Evolutionary conservation across 2,329 filamentous ascomycete genomes (phyloP).

Genomic region (Rugonectria rugulosa): DNA sequence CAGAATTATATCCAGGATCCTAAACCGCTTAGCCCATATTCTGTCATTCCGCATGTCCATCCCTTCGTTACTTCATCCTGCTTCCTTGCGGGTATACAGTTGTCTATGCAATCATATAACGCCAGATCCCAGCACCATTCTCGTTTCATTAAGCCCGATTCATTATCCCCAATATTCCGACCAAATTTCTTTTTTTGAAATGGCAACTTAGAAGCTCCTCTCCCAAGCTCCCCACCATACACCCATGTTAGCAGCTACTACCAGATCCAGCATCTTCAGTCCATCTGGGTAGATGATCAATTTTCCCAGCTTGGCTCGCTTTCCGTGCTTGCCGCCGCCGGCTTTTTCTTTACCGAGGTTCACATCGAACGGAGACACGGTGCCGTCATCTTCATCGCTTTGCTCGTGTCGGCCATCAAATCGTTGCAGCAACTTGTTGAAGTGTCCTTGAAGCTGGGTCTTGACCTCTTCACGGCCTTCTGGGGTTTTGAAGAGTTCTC

Average conservation of each 20-base stretch:
- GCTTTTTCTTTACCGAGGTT: conserved; percentile 83
- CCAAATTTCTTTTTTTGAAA: background rate
- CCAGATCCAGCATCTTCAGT: conserved; percentile 91
- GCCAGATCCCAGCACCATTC: conserved; percentile 19
- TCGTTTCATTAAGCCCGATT: conserved; percentile 17
- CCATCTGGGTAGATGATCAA: conserved; percentile 89
- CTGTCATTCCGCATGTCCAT: conserved; percentile 14
- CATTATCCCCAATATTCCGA: background rate
- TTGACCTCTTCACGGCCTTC: conserved; percentile 43
- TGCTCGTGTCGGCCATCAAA: conserved; percentile 44
- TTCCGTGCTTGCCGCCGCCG: conserved; percentile 85
- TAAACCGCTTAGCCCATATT: background rate
- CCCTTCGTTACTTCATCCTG: conserved; percentile 21
- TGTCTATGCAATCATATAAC: conserved; percentile 17
- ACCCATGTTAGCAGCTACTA: conserved; percentile 90
- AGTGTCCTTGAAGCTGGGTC: conserved; percentile 50
- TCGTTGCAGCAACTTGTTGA: conserved; percentile 50
- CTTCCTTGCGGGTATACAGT: conserved; percentile 23
- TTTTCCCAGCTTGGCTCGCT: conserved; percentile 91
- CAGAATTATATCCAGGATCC: no score
- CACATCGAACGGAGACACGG: conserved; percentile 65
- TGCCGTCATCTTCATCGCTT: conserved; percentile 49
- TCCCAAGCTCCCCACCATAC: conserved; percentile 94
- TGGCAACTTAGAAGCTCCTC: conserved; percentile 49
- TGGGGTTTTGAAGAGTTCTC: conserved; percentile 53